Percentiles rank a stretch among this genome's conserved stretches.
phyloP scores from a whole-genome alignment of 768 basidiomycete species.

The Psilocybe sp. region DNA sequence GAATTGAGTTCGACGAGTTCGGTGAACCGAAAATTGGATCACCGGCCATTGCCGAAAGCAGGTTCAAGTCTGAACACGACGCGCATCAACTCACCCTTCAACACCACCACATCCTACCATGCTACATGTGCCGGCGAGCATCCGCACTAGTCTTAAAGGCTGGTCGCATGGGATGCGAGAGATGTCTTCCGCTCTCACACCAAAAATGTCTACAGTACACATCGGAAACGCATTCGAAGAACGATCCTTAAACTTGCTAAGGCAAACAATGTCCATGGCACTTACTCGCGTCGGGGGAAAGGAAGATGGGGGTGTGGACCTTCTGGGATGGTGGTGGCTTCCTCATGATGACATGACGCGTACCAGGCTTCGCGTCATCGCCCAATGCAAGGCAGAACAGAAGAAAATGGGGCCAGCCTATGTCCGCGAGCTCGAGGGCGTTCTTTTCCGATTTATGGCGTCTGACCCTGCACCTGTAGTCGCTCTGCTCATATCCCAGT shows the following conservation, averaged over 20 bases:
- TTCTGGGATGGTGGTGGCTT: constrained; percentile 93
- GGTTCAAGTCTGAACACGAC: too few species aligned
- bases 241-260: constrained; percentile 59
- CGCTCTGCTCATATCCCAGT: constrained; percentile 80
- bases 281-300: constrained; percentile 78
- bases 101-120: too few species aligned
- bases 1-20: too few species aligned
- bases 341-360: constrained; percentile 21
- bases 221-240: constrained; percentile 76
- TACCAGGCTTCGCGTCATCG: constrained; percentile 70
- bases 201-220: constrained; percentile 49
- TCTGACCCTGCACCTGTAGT: constrained; percentile 38
- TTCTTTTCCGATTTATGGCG: constrained; percentile 51
- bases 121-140: too few species aligned
- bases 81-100: too few species aligned
- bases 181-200: neutral
- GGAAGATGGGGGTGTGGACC: constrained; percentile 87
- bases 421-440: constrained; percentile 91
- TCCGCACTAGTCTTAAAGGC: too few species aligned
- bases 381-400: constrained; percentile 90
- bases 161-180: too few species aligned
- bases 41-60: too few species aligned
- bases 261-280: constrained; percentile 73
- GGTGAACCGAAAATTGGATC: too few species aligned
- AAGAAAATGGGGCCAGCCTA: constrained; percentile 76